A percentile compares a stretch with the other conserved stretches of the same genome.
Conservation (phyloP, 2,329 filamentous ascomycete genomes). For the Penicillium nordicum region DNA sequence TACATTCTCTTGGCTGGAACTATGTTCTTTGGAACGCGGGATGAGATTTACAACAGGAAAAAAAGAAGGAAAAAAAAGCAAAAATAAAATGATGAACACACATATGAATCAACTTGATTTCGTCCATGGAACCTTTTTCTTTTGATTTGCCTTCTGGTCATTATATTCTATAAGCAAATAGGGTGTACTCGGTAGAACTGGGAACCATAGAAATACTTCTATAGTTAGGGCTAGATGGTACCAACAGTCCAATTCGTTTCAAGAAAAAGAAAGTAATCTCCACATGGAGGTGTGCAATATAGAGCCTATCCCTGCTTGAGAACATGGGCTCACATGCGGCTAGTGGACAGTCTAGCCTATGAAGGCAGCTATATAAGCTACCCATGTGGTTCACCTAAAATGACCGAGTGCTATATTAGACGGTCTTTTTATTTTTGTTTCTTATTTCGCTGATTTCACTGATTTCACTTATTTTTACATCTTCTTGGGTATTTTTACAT, state of each 20-base stretch:
- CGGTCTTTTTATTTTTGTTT: neutral
- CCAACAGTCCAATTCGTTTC: neutral
- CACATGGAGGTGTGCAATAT: neutral
- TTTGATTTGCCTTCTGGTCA: neutral
- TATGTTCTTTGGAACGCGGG: constrained; percentile 2
- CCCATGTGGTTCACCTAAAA: constrained; percentile 10
- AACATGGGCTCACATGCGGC: neutral
- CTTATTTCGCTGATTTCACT: neutral
- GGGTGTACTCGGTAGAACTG: neutral
- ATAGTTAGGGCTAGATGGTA: neutral
- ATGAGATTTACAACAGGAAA: neutral
- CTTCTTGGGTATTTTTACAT: neutral
- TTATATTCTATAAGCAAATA: neutral
- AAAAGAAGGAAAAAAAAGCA: neutral
- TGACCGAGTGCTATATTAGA: constrained; percentile 12
- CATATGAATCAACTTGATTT: neutral
- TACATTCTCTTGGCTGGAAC: neutral
- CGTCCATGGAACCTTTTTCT: neutral
- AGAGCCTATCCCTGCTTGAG: neutral
- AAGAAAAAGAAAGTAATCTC: neutral
- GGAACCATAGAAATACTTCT: neutral
- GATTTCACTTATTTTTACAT: neutral
- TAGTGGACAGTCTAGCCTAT: constrained; percentile 14
- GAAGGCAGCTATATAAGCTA: constrained; percentile 19
- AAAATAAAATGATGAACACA: neutral